Evolutionary conservation across 805 yeast species (phyloP).

Genomic region (Kurtzmaniella fragi): DNA sequence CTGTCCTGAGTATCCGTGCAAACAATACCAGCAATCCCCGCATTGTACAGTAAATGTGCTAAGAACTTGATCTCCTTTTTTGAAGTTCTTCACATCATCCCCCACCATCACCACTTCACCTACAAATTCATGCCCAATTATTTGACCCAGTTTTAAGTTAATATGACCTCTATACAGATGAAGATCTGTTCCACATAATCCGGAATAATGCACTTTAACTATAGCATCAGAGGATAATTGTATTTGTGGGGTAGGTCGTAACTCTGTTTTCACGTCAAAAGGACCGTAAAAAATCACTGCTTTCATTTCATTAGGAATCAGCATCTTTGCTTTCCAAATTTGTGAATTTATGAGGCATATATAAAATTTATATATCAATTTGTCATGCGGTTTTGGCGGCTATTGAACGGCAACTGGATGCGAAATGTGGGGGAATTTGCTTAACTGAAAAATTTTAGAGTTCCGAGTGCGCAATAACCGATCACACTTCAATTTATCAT

Average conservation of each 20-base stretch:
- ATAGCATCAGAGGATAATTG: constrained; percentile 38
- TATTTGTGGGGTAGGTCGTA: constrained; percentile 36
- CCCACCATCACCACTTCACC: constrained; percentile 43
- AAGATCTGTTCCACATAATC: constrained; percentile 52
- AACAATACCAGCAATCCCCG: constrained; percentile 56
- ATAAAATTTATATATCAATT: too few relatives aligned
- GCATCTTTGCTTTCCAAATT: background rate
- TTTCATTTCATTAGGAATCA: constrained; percentile 30
- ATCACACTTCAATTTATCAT: too few relatives aligned
- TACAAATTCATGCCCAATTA: constrained; percentile 51
- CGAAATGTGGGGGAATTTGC: too few relatives aligned
- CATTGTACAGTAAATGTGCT: constrained; percentile 53
- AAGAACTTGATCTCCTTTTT: constrained; percentile 43
- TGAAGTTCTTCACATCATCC: constrained; percentile 20
- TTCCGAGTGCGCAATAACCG: too few relatives aligned
- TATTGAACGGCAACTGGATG: too few relatives aligned
- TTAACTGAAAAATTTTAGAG: too few relatives aligned
- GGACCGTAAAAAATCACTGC: constrained; percentile 49
- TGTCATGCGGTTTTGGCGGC: too few relatives aligned
- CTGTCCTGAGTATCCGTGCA: constrained; percentile 49
- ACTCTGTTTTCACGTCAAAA: constrained; percentile 32
- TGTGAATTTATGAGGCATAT: too few relatives aligned
- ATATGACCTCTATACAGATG: constrained; percentile 53
- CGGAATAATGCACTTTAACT: constrained; percentile 43
- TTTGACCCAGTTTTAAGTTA: constrained; percentile 28